These are phyloP conservation scores for Kuraishia molischiana DNA, from an alignment of 805 yeast genomes.

Conservation along the genomic window DNA sequence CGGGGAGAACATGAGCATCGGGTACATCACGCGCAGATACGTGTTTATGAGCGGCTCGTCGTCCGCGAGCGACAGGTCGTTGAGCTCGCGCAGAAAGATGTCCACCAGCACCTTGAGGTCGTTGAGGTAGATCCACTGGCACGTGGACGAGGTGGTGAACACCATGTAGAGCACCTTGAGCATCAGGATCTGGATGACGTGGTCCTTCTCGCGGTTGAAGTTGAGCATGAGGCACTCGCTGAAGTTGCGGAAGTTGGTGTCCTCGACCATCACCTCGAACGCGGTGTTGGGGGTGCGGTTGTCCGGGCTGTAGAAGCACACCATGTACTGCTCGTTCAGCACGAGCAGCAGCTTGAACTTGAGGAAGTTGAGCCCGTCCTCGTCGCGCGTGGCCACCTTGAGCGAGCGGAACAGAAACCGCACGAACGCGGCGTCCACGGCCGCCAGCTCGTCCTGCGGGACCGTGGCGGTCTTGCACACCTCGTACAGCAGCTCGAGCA, in stretches of 20 bases:
- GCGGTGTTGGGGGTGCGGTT: slow-evolving; percentile 32
- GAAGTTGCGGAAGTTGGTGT: slow-evolving; percentile 40
- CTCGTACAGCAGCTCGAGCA: slow-evolving; percentile 45
- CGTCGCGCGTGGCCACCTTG: slow-evolving; percentile 28
- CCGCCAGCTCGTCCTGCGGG: slow-evolving; percentile 26
- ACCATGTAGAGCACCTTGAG: slow-evolving; percentile 69
- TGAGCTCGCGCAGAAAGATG: slow-evolving; percentile 71
- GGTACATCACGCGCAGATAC: slow-evolving; percentile 65
- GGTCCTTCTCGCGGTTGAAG: slow-evolving; percentile 69
- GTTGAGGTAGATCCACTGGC: slow-evolving; percentile 67
- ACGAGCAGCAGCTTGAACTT: slow-evolving; percentile 65
- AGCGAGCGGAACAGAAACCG: slow-evolving; percentile 37
- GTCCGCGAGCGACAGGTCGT: slow-evolving; percentile 47
- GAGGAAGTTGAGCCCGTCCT: slow-evolving; percentile 52
- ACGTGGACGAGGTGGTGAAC: slow-evolving; percentile 55
- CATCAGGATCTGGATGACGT: slow-evolving; percentile 64
- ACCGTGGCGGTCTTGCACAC: slow-evolving; percentile 42
- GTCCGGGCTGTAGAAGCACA: slow-evolving; percentile 29
- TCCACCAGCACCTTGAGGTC: slow-evolving; percentile 80
- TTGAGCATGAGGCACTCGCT: slow-evolving; percentile 64
- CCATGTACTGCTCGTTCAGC: slow-evolving; percentile 83
- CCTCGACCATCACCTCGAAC: slow-evolving; percentile 39
- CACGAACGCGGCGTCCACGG: slow-evolving; percentile 34
- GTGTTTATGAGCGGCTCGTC: slow-evolving; percentile 54
- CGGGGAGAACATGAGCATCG: slow-evolving; percentile 59